phyloP scores from a whole-genome alignment of 2,329 filamentous ascomycete species.

The Calonectria honghensis region DNA sequence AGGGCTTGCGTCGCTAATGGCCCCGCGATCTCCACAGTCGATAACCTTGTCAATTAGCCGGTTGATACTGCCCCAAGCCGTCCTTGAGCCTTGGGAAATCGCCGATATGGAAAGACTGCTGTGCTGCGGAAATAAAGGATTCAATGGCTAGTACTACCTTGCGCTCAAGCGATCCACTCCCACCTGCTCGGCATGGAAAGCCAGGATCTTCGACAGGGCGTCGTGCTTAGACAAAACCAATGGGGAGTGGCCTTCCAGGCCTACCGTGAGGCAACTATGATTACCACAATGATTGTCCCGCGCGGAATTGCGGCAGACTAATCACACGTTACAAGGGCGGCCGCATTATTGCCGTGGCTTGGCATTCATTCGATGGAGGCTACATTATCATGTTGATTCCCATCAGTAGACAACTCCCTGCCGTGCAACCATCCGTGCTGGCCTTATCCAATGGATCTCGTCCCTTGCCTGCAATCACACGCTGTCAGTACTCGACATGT shows the following conservation, averaged over 20 bases:
- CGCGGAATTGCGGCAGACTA: not conserved
- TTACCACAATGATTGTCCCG: not conserved
- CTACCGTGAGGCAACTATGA: not conserved
- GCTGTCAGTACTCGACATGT: not conserved
- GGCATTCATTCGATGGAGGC: not conserved
- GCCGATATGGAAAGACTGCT: not conserved
- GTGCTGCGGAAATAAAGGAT: not conserved
- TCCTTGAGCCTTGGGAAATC: not conserved
- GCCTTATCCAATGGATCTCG: not conserved
- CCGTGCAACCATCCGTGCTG: constrained; percentile 22
- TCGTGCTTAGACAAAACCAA: constrained; percentile 16
- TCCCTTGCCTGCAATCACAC: constrained; percentile 23
- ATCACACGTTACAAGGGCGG: constrained; percentile 16
- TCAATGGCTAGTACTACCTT: not conserved
- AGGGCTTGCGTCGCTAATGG: constrained; percentile 2
- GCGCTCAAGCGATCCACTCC: not conserved
- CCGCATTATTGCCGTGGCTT: constrained; percentile 8
- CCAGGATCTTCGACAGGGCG: constrained; percentile 2
- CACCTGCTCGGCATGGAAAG: not conserved
- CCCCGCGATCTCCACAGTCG: not conserved
- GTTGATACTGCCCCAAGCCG: not conserved
- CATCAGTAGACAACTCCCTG: constrained; percentile 20
- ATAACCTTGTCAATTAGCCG: constrained; percentile 1
- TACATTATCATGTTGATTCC: not conserved
- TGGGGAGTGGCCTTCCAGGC: not conserved